These are phyloP conservation scores for Bryoerythrophyllum caledonicum DNA, from an alignment of 225 moss, liverwort and hornwort genomes.

Conservation along the genomic window DNA sequence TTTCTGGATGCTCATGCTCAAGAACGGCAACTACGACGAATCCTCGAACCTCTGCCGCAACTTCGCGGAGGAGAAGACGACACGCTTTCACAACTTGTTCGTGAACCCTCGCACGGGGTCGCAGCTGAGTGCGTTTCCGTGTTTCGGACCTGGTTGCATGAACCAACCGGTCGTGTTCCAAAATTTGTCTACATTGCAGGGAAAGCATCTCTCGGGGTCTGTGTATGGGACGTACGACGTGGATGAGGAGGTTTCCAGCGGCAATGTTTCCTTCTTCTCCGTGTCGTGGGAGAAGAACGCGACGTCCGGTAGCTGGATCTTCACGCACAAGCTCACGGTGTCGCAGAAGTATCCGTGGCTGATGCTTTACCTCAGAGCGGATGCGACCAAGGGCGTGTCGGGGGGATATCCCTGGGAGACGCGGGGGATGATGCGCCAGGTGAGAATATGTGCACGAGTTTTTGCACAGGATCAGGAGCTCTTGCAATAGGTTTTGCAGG, in stretches of 20 bases:
- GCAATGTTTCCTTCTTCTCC: constrained; percentile 63
- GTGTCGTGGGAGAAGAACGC: constrained; percentile 72
- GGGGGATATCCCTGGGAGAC: constrained; percentile 96
- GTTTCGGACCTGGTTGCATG: constrained; percentile 93
- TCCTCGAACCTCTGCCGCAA: constrained; percentile 62
- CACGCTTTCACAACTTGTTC: background rate
- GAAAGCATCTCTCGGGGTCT: constrained; percentile 49
- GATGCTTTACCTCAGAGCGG: constrained; percentile 89
- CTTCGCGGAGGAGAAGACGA: constrained; percentile 24
- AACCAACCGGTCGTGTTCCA: constrained; percentile 76
- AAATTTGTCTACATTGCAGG: constrained; percentile 43
- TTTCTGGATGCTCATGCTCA: constrained; percentile 98
- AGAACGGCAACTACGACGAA: constrained; percentile 83
- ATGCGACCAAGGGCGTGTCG: constrained; percentile 68
- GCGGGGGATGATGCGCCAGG: constrained; percentile 85
- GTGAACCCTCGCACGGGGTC: constrained; percentile 28
- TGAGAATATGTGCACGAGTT: constrained; percentile 8
- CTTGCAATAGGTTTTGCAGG: too few relatives aligned
- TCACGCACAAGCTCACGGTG: constrained; percentile 66
- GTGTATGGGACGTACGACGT: constrained; percentile 84
- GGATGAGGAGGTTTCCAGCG: constrained; percentile 8
- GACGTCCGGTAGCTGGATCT: constrained; percentile 74
- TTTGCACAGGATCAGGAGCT: too few relatives aligned
- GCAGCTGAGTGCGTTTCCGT: constrained; percentile 55
- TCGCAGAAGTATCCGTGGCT: constrained; percentile 85